These are phyloP conservation scores for Puccinia coronata DNA, from an alignment of 1,284 basidiomycete species.

Conservation along the genomic window DNA sequence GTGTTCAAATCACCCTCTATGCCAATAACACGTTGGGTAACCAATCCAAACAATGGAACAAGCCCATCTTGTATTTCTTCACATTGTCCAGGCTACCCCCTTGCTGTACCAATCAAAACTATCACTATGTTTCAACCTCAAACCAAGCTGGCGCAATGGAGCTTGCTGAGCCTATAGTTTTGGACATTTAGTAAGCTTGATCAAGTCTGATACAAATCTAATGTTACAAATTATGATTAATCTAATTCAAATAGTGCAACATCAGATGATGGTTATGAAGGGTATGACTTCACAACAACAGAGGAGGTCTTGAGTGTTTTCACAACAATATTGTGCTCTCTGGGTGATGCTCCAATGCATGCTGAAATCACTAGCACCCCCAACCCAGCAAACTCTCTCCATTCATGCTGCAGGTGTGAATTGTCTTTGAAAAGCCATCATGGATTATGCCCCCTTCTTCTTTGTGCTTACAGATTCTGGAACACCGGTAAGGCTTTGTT, in stretches of 20 bases:
- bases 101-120: no score
- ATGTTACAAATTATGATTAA: background rate
- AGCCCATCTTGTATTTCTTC: no score
- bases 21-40: background rate
- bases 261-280: background rate
- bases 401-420: background rate
- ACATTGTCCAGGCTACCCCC: background rate
- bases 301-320: background rate
- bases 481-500: no score
- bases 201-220: no score
- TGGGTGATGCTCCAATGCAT: no score
- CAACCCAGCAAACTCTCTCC: no score
- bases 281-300: background rate
- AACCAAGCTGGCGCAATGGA: conserved; percentile 6
- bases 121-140: background rate
- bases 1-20: background rate
- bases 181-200: background rate
- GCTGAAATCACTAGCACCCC: background rate
- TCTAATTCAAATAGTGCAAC: background rate
- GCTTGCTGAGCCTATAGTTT: background rate
- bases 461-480: no score
- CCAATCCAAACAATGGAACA: background rate
- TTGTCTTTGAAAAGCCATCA: background rate
- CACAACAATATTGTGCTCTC: background rate
- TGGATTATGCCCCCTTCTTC: background rate